These are phyloP conservation scores for Hymenoscyphus salicellus DNA, from an alignment of 2,329 filamentous ascomycete species.

Conservation along the genomic window DNA sequence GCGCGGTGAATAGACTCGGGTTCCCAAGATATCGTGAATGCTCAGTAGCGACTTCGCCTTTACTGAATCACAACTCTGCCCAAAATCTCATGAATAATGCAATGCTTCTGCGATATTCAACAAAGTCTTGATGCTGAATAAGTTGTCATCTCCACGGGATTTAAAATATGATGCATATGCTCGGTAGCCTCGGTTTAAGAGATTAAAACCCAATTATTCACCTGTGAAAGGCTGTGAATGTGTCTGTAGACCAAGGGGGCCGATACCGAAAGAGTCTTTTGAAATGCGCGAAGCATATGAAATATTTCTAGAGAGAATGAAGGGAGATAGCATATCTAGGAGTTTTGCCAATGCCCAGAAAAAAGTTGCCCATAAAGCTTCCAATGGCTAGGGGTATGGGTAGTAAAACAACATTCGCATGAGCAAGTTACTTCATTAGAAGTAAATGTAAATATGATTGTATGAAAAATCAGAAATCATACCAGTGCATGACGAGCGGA, in stretches of 20 bases:
- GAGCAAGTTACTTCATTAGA: not conserved
- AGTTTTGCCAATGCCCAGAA: too few species aligned
- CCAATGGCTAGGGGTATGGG: not conserved
- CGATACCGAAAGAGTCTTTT: not conserved
- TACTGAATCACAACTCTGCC: not conserved
- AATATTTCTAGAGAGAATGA: not conserved
- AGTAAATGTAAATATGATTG: not conserved
- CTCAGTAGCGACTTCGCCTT: not conserved
- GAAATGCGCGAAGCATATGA: not conserved
- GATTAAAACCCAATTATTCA: not conserved
- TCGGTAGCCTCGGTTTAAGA: not conserved
- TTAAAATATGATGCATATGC: not conserved
- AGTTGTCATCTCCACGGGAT: not conserved
- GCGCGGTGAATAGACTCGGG: not conserved
- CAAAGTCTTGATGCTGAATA: not conserved
- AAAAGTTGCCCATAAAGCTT: not conserved
- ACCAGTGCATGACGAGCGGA: not conserved
- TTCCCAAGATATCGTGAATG: not conserved
- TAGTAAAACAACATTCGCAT: not conserved
- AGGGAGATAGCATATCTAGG: not conserved
- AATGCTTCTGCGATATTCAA: not conserved
- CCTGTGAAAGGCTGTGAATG: not conserved
- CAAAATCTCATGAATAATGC: not conserved
- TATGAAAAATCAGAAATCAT: not conserved
- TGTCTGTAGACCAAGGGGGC: not conserved